Base-by-base conservation (phyloP, 192 early-diverging fungal species). In the Allomyces javanicus region DNA sequence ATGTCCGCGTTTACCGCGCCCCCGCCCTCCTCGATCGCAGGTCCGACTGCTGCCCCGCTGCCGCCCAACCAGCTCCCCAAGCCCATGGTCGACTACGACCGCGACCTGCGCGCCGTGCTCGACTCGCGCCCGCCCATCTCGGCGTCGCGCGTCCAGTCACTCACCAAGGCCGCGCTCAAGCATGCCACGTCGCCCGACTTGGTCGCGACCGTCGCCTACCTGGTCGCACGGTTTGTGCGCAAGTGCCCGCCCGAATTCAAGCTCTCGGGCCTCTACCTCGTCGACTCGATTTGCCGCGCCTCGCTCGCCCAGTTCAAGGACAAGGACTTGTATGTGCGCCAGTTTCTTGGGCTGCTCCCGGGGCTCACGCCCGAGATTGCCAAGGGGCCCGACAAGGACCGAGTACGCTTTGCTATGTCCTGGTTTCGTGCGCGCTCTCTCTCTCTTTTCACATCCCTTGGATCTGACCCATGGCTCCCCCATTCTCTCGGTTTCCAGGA, bases 141-240 rank as follows among this genome's bases (percentile, higher is more conserved):
- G 10, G 78, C 76, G 0, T 79, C 78, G 27, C 76, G 75, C 65
- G 81, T 82, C 64, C 25, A 67, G 19, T n/a, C 63, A 24, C 63
- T 82, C 24, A 81, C 80, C 12, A 78, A 79, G 62, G 66, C 78
- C 44, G 80, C 75, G 23, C 25, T 79, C 19, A 78, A 77, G 64
- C 69, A 80, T 61, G 73, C 69, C 6, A 72, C 71, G 71, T 66
- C 45, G 21, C 69, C 67, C 7, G 27, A 44, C 50, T 19, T 55
- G 22, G 4, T 24, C 11, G 25, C 77, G 64, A 70, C 77, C 43
- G 67, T 82, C 22, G 75, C 76, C 25, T 71, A 75, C 62, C 65
- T 66, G 55, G 74, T 82, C 63, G 78, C 78, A 67, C 66, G 71
- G 23, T 77, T 80, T 40, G 66, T 82, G 19, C 69, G 66, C 63